Base-by-base conservation (phyloP, 1,284 basidiomycete genomes). In the Ceratobasidium sp. region DNA sequence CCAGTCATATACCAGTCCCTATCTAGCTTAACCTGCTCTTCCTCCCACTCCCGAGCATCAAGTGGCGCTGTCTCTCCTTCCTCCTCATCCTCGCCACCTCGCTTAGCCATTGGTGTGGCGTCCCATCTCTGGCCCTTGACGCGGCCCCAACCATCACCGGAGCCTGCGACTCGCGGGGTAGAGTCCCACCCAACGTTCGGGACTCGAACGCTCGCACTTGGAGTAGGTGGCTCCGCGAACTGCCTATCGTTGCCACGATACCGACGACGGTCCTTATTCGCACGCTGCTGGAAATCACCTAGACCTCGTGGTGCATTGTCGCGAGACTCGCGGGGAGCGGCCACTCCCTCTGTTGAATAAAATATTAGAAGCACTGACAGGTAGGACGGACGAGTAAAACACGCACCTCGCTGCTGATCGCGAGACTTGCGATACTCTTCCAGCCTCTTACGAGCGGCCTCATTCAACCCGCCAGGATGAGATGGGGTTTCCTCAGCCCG, bases 141-240 rank as follows among this genome's bases (percentile, higher is more conserved):
- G n/a, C 85, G 84, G 37, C 88, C 88, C 90, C 90, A 88, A 15
- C 90, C 69, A 61, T 73, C 67, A 17, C 78, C 87, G 69, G 85
- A 83, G 49, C 88, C 88, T 29, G 86, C 87, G 66, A 84, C 84
- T 32, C 93, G 88, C 1, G 95, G 95, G 0, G 95, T 97, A 25
- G 95, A 92, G 76, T 97, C 95, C 95, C 95, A 97, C 1, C 90
- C 91, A 68, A 93, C 89, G 81, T 96, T 95, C 0, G 95, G 95
- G 9, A 96, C 93, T 34, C 95, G 91, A 52, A 96, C 90, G 81
- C 94, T 95, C 0, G 73, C 73, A 32, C 62, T 75, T 19, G 73
- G 73, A 46, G 73, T 75, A 19, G 94, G 93, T 2, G 91, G 92
- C 81, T 95, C 93, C 34, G 89, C 87, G 54, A 79, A 78, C n/a